These are phyloP conservation scores for Metarhizium robertsii DNA, from an alignment of 2,329 filamentous ascomycete species.

Conservation along the genomic window DNA sequence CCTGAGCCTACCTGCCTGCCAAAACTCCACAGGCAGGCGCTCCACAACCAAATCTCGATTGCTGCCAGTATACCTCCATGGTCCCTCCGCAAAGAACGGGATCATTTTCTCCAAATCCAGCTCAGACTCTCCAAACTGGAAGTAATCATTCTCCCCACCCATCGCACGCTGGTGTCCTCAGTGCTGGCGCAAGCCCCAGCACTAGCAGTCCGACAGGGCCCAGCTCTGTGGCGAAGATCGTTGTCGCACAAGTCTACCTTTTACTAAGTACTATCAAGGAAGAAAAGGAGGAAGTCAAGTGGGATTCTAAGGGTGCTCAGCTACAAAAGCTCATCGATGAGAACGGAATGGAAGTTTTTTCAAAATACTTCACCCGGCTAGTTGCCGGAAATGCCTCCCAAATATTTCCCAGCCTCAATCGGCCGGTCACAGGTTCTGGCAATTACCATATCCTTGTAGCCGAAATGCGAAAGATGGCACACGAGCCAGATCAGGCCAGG, in stretches of 20 bases:
- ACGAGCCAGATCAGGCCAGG: conserved; percentile 70
- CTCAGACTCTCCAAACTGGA: conserved; percentile 48
- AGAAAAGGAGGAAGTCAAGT: conserved; percentile 78
- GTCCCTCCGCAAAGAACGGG: conserved; percentile 52
- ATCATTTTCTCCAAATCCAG: conserved; percentile 55
- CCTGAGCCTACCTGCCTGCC: conserved; percentile 25
- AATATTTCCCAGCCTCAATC: conserved; percentile 74
- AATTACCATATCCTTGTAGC: conserved; percentile 75
- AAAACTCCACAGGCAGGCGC: conserved; percentile 26
- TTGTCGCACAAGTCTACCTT: conserved; percentile 90
- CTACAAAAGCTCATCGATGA: conserved; percentile 94
- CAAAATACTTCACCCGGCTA: conserved; percentile 89
- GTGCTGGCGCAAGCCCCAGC: conserved; percentile 52
- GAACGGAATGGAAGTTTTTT: conserved; percentile 98
- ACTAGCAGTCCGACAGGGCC: conserved; percentile 53
- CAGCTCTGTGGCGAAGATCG: conserved; percentile 77
- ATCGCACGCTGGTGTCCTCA: conserved; percentile 46
- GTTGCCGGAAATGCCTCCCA: conserved; percentile 84
- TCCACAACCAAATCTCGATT: conserved; percentile 20
- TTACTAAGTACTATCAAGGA: conserved; percentile 91
- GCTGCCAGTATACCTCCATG: conserved; percentile 37
- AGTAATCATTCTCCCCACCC: conserved; percentile 46
- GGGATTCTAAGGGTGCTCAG: conserved; percentile 84
- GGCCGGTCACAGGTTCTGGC: conserved; percentile 64
- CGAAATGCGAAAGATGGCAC: conserved; percentile 79